These are phyloP conservation scores for Leccinum fallax DNA, from an alignment of 1,284 basidiomycete genomes.

Conservation along the genomic window DNA sequence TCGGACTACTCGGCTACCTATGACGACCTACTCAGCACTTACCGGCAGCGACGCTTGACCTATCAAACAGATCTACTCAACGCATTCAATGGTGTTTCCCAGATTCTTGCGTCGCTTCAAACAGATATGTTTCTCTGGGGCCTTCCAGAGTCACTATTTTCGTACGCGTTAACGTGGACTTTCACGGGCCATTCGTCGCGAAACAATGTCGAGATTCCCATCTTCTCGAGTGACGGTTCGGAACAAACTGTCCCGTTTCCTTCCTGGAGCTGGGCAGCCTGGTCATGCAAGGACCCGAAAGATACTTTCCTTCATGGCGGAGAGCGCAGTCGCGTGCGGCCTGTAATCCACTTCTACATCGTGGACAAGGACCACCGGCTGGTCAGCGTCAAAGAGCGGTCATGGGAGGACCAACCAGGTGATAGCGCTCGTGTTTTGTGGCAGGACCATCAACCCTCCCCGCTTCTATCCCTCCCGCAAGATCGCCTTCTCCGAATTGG, in stretches of 20 bases:
- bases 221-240: constrained; percentile 7
- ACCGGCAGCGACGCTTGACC: constrained; percentile 16
- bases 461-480: background rate
- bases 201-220: constrained; percentile 13
- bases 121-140: constrained; percentile 22
- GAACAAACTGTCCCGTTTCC: constrained; percentile 9
- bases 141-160: constrained; percentile 20
- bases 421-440: background rate
- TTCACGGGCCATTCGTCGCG: constrained; percentile 4
- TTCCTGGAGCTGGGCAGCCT: constrained; percentile 10
- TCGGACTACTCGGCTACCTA: constrained; percentile 3
- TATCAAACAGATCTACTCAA: constrained; percentile 21
- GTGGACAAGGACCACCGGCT: constrained; percentile 6
- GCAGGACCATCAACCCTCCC: background rate
- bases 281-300: constrained; percentile 4
- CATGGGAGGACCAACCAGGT: background rate
- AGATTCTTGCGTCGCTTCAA: constrained; percentile 13
- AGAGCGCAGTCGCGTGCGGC: background rate
- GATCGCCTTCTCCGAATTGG: background rate
- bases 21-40: constrained; percentile 3
- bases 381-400: constrained; percentile 9
- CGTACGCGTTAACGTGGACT: constrained; percentile 15
- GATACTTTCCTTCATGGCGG: background rate
- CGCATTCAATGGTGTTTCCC: constrained; percentile 10
- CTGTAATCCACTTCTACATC: constrained; percentile 14